Conservation (phyloP, 805 yeast genomes). For the Candida broadrunensis region DNA sequence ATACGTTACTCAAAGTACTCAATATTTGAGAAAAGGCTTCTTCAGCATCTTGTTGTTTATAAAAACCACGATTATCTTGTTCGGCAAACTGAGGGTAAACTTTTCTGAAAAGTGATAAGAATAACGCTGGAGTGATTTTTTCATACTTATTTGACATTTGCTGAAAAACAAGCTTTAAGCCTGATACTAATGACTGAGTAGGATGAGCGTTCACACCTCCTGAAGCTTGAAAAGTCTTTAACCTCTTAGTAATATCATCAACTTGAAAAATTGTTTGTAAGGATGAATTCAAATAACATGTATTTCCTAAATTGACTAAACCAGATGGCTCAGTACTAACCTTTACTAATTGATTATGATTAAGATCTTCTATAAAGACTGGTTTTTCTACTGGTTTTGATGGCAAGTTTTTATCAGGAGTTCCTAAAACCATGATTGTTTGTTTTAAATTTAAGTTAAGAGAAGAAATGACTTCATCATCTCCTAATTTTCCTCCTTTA, state of each 20-base stretch:
- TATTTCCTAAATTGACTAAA: slow-evolving; percentile 67
- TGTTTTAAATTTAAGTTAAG: slow-evolving; percentile 63
- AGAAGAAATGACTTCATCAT: slow-evolving; percentile 54
- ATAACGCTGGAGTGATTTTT: slow-evolving; percentile 62
- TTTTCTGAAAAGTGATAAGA: slow-evolving; percentile 63
- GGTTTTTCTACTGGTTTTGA: slow-evolving; percentile 49
- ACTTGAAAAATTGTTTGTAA: slow-evolving; percentile 53
- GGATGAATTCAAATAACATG: slow-evolving; percentile 74
- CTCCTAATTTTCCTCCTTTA: slow-evolving; percentile 83
- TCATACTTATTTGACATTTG: slow-evolving; percentile 45
- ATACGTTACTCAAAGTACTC: slow-evolving; percentile 44
- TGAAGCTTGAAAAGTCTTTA: slow-evolving; percentile 16
- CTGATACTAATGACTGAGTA: slow-evolving; percentile 18
- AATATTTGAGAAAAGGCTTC: slow-evolving; percentile 86
- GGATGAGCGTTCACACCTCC: slow-evolving; percentile 8
- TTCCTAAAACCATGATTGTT: slow-evolving; percentile 84
- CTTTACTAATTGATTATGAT: slow-evolving; percentile 38
- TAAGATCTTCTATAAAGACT: slow-evolving; percentile 69
- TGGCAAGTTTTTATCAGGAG: slow-evolving; percentile 68
- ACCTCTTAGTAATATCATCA: slow-evolving; percentile 37
- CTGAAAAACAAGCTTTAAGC: slow-evolving; percentile 44
- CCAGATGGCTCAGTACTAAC: slow-evolving; percentile 58
- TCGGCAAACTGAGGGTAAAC: slow-evolving; percentile 89
- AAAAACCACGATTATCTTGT: slow-evolving; percentile 61
- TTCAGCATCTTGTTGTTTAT: slow-evolving; percentile 97